A percentile compares a stretch with the other conserved stretches of the same genome.
These are phyloP conservation scores for Mediolabrus comicus DNA, from an alignment of 108 stramenopile species.

Conservation along the genomic window DNA sequence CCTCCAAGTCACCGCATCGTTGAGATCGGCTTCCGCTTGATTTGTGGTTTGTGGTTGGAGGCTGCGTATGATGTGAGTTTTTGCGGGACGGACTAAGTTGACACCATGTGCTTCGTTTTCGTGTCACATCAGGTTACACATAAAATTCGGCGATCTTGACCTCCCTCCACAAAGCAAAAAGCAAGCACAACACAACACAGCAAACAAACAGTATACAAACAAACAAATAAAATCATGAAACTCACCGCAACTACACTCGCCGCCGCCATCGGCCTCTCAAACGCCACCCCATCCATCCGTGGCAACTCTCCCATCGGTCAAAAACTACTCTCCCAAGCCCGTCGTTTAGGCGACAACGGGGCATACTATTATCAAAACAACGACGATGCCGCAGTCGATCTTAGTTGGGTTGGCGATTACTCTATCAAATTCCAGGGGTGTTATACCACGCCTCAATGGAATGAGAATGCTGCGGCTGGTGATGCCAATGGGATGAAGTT, in stretches of 20 bases:
- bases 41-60: not conserved
- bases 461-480: conserved; percentile 55
- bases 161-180: no score
- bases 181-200: not conserved
- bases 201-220: not conserved
- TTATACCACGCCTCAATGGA: conserved; percentile 80
- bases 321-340: conserved; percentile 58
- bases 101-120: no score
- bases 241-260: conserved; percentile 6
- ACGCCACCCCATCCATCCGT: conserved; percentile 34
- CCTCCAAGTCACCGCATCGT: not conserved
- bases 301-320: conserved; percentile 55
- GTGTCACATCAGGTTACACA: no score
- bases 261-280: conserved; percentile 6
- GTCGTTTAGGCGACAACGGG: conserved; percentile 57
- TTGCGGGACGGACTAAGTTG: no score
- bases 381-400: conserved; percentile 39
- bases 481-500: conserved; percentile 68
- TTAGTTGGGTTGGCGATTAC: conserved; percentile 42
- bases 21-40: not conserved
- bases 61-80: no score
- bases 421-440: conserved; percentile 80
- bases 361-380: no score
- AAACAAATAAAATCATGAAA: conserved; percentile 15
- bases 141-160: no score